Conservation (phyloP, 164 flowering plant species). For the Magnolia sinica region DNA sequence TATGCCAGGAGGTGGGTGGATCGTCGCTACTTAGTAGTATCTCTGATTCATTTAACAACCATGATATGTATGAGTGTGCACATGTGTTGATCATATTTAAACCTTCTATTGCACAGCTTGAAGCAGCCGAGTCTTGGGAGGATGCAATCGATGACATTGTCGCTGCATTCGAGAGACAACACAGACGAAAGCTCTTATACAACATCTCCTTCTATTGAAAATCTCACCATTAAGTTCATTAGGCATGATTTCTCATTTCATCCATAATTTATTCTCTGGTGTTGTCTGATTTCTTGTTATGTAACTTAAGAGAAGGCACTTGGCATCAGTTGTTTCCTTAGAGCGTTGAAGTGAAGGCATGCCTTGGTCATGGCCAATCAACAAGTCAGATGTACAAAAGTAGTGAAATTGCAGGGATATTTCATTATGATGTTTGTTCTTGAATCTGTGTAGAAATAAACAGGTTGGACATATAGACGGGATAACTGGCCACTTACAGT, state of each 20-base stretch:
- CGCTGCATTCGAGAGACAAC: slow-evolving; percentile 66
- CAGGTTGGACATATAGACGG: too few species aligned
- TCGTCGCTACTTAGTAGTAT: not conserved
- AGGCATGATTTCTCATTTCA: not conserved
- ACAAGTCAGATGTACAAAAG: not conserved
- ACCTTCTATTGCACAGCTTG: slow-evolving; percentile 46
- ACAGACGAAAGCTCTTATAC: slow-evolving; percentile 71
- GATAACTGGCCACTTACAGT: too few species aligned
- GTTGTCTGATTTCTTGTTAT: not conserved
- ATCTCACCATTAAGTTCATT: not conserved
- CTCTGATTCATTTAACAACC: not conserved
- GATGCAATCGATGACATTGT: slow-evolving; percentile 69
- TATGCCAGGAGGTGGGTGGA: slow-evolving; percentile 67
- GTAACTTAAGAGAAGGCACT: not conserved
- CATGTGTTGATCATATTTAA: not conserved
- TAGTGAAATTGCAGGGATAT: not conserved
- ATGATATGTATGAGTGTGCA: not conserved
- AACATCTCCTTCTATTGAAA: slow-evolving; percentile 67
- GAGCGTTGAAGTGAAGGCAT: too few species aligned
- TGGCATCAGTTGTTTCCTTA: not conserved
- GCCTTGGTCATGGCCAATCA: not conserved
- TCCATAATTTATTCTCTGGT: not conserved
- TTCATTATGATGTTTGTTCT: not conserved
- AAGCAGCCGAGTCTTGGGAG: slow-evolving; percentile 81
- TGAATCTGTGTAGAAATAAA: not conserved